Evolutionary conservation across 2,329 filamentous ascomycete species (phyloP), one percentile per base, ranked within the genome.

Genomic region (Tolypocladium guangdongense): DNA sequence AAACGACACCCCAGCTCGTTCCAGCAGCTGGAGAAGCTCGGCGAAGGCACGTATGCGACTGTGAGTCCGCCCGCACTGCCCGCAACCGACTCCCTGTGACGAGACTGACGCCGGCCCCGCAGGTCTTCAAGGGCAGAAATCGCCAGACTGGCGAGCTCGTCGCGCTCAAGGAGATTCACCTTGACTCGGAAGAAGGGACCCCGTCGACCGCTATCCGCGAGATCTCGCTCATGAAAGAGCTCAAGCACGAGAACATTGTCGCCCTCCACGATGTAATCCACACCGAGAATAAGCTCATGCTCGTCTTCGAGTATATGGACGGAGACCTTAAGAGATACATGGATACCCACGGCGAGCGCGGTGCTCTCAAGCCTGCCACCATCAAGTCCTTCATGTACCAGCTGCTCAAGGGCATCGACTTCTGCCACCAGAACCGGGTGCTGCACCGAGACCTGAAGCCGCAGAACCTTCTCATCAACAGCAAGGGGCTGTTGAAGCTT

Each of bases 301-400:
- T 99, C 41, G 93, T 99, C 11, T 99, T 99, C 63, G 93, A 99
- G 71, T 96, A 86, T 72, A 96, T 99, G 92, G 93, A 99, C 72
- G 90, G 91, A 68, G 93, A 99, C 66, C 76, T 99, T 12, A 99
- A 99, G 77, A 90, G 95, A 67, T 97, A 96, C 73, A 99, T 99
- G 93, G 93, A 99, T 69, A 88, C 86, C 7, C 81, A 90, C 55
- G 90, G 91, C 64, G 90, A 96, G 62, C 82, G 90, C 51, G 92
- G 93, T 57, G 89, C 90, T 49, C 78, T 99, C 53, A 91, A 96
- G 68, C 88, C 90, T 39, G 74, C 81, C 53, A 93, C 90, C 53
- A 96, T 99, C 80, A 97, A 97, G 75, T 95, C 90, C 27, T 99
- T 97, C 80, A 97, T 97, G 92, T 93, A 92, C 73, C 93, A 99